Evolutionary conservation across 176 grass and related monocot genomes (phyloP).

Genomic region (Oryza nivara): DNA sequence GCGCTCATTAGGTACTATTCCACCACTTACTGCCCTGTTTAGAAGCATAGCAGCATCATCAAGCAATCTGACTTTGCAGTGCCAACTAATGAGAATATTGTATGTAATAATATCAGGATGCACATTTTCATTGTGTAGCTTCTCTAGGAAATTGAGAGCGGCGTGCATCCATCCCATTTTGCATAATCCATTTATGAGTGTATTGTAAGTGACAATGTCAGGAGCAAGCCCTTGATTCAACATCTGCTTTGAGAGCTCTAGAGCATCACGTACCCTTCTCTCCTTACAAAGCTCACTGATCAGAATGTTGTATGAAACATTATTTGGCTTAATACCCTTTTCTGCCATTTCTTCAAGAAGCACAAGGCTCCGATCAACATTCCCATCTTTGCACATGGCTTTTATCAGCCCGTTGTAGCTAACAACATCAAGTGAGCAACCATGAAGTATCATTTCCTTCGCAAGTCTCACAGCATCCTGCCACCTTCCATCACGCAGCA

Average conservation of each 20-base stretch:
- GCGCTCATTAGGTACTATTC: slow-evolving; percentile 63
- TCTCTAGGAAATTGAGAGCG: slow-evolving; percentile 85
- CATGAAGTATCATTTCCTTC: slow-evolving; percentile 80
- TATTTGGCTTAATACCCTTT: slow-evolving; percentile 84
- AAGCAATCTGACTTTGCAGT: slow-evolving; percentile 81
- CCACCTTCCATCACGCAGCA: slow-evolving; percentile 61
- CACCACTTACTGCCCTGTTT: slow-evolving; percentile 52
- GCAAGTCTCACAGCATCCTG: slow-evolving; percentile 65
- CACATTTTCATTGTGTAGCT: slow-evolving; percentile 72
- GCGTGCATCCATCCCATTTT: slow-evolving; percentile 76
- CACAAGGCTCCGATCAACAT: slow-evolving; percentile 54
- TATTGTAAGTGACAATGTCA: slow-evolving; percentile 97
- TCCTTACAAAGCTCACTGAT: slow-evolving; percentile 76
- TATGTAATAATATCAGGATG: slow-evolving; percentile 78
- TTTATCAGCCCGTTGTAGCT: slow-evolving; percentile 92
- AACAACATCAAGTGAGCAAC: slow-evolving; percentile 70
- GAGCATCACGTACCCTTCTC: slow-evolving; percentile 72
- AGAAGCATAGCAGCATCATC: slow-evolving; percentile 75
- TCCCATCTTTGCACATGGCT: slow-evolving; percentile 76
- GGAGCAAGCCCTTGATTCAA: slow-evolving; percentile 67
- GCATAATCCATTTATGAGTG: slow-evolving; percentile 85
- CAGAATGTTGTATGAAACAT: slow-evolving; percentile 85
- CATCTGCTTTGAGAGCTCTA: slow-evolving; percentile 84
- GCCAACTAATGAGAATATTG: slow-evolving; percentile 97
- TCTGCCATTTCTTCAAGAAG: slow-evolving; percentile 76